Conservation (phyloP, 345 rosid species). For the Linum lewisii region DNA sequence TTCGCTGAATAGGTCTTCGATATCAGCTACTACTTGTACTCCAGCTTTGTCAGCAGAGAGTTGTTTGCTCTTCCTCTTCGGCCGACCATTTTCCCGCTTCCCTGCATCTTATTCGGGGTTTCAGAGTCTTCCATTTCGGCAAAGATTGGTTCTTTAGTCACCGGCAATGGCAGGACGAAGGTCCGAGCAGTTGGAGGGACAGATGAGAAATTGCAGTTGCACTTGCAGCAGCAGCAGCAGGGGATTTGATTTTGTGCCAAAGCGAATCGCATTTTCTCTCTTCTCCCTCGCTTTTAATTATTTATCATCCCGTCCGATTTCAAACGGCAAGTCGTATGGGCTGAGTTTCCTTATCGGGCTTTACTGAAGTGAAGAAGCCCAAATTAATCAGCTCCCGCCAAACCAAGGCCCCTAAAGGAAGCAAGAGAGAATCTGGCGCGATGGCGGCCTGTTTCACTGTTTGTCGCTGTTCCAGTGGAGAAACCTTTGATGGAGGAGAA, state of each 20-base stretch:
- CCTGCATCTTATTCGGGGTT: slow-evolving; percentile 1
- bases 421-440: background rate
- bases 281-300: no score
- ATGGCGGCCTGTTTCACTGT: background rate
- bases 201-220: no score
- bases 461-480: background rate
- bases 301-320: no score
- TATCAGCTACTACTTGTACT: slow-evolving; percentile 28
- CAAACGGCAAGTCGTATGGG: no score
- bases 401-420: background rate
- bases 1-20: slow-evolving; percentile 62
- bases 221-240: no score
- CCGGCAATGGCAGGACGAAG: background rate
- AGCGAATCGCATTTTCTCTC: no score
- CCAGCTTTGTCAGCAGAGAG: background rate
- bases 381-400: background rate
- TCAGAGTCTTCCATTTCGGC: slow-evolving; percentile 4
- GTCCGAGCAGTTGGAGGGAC: background rate
- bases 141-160: background rate
- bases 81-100: background rate
- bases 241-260: no score
- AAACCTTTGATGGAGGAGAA: slow-evolving; percentile 1
- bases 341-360: no score
- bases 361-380: background rate
- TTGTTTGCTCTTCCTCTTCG: slow-evolving; percentile 4